Evolutionary conservation across 768 basidiomycete genomes (phyloP).

Genomic region (Rubroboletus pulcherrimus): DNA sequence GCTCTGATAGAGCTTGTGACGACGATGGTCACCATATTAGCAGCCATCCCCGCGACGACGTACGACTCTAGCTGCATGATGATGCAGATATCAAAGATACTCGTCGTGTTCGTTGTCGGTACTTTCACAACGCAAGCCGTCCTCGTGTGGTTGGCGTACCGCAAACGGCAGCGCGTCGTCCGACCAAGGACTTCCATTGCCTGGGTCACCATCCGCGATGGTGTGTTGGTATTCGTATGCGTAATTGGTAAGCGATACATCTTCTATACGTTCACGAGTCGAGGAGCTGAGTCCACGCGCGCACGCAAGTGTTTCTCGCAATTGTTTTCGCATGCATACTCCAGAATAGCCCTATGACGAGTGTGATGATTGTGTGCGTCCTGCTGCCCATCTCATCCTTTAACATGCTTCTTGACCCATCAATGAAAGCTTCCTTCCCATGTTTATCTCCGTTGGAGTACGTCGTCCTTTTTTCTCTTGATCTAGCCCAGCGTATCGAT

Average conservation of each 20-base stretch:
- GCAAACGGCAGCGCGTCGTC: conserved; percentile 3
- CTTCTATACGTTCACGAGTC: not conserved
- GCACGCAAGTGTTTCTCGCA: conserved; percentile 12
- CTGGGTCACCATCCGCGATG: conserved; percentile 25
- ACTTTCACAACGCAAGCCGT: conserved; percentile 10
- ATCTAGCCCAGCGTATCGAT: not conserved
- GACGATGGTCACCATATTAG: not conserved
- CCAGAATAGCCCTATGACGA: not conserved
- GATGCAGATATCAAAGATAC: not conserved
- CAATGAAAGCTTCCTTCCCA: conserved; percentile 18
- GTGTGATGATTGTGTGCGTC: conserved; percentile 16
- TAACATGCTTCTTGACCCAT: not conserved
- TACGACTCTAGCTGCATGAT: conserved; percentile 20
- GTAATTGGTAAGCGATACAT: conserved; percentile 12
- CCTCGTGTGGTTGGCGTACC: conserved; percentile 19
- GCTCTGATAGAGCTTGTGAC: conserved; percentile 12
- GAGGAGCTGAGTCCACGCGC: not conserved
- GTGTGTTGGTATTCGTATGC: conserved; percentile 11
- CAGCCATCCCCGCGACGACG: not conserved
- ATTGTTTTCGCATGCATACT: conserved; percentile 2
- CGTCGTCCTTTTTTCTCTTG: not conserved
- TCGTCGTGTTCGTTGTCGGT: conserved; percentile 7
- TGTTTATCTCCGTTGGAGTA: conserved; percentile 16
- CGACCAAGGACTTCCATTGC: conserved; percentile 2
- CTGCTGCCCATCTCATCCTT: not conserved